Evolutionary conservation across 345 rosid species (phyloP), one percentile per base, ranked within the genome.

Genomic region (Geranium brycei): DNA sequence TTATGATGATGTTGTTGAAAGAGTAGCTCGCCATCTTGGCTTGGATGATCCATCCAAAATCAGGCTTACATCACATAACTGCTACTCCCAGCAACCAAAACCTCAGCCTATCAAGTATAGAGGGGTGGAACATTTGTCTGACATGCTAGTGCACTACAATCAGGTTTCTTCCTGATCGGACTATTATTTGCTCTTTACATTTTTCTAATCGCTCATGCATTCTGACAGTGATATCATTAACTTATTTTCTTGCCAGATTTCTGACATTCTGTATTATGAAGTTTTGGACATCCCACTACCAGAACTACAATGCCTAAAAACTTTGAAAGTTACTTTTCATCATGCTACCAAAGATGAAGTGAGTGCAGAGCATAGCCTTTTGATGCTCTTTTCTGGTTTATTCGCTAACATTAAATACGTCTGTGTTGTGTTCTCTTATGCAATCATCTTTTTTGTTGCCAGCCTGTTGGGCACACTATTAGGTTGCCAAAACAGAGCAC

Each of bases 21-120:
- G 78, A 69, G 81, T 87, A 51, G 87, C 90, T 75, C 67, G 13
- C 12, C 85, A 78, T 64, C 81, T 87, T 63, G 74, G 85, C 61
- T 80, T 87, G 74, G 84, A 77, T 30, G 93, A 87, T 70, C 85
- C 93, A 61, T 81, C 90, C 68, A 87, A 87, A 72, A 79, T 87
- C 19, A 81, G 93, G 79, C 75, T 87, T 57, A 87, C 89, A 17
- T 71, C 92, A 68, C 92, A 87, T 61, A 87, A 87, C 75, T 87
- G 92, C 77, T 87, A 87, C 76, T 82, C 89, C 38, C 93, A 87
- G 84, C 87, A 79, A 68, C 93, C 93, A 31, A 84, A 87, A 71
- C 93, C 89, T 28, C 86, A 81, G 62, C 93, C 89, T 61, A 82
- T 87, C 69, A 87, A 84, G 71, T 87, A 82, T 60, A 74, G 83